Evolutionary conservation across 116 monocot species (phyloP).

Genomic region (Thalassia testudinum): DNA sequence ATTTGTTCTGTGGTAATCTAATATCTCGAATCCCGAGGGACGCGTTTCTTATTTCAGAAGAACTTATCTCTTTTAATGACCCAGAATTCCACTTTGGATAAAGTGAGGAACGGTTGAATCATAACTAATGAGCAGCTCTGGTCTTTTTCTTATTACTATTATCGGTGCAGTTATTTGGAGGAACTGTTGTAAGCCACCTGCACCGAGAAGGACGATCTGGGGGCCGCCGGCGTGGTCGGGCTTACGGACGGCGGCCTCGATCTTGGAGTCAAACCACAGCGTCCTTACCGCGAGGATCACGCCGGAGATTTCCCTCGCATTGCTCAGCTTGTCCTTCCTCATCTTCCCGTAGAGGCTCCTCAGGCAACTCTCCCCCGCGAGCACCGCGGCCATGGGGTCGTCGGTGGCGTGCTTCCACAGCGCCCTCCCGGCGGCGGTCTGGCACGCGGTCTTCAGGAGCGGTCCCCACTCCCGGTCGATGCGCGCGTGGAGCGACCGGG

Average conservation of each 20-base stretch:
- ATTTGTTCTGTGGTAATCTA: too few species aligned
- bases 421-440: slow-evolving; percentile 80
- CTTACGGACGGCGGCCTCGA: slow-evolving; percentile 44
- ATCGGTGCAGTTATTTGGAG: too few species aligned
- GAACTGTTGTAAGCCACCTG: too few species aligned
- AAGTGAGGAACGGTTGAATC: too few species aligned
- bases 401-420: slow-evolving; percentile 59
- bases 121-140: too few species aligned
- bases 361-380: slow-evolving; percentile 74
- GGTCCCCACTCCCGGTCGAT: slow-evolving; percentile 51
- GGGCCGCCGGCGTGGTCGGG: background rate
- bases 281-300: slow-evolving; percentile 77
- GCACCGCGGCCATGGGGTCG: slow-evolving; percentile 61
- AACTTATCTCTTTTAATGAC: too few species aligned
- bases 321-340: slow-evolving; percentile 33
- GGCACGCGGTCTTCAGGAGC: slow-evolving; percentile 53
- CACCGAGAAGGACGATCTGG: slow-evolving; percentile 34
- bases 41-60: too few species aligned
- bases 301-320: slow-evolving; percentile 65
- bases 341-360: slow-evolving; percentile 55
- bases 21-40: too few species aligned
- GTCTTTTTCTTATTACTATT: too few species aligned
- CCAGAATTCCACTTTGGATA: too few species aligned
- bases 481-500: slow-evolving; percentile 31
- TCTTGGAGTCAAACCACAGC: slow-evolving; percentile 74